phyloP scores from a whole-genome alignment of 768 basidiomycete genomes.

The Ephemerocybe angulata region DNA sequence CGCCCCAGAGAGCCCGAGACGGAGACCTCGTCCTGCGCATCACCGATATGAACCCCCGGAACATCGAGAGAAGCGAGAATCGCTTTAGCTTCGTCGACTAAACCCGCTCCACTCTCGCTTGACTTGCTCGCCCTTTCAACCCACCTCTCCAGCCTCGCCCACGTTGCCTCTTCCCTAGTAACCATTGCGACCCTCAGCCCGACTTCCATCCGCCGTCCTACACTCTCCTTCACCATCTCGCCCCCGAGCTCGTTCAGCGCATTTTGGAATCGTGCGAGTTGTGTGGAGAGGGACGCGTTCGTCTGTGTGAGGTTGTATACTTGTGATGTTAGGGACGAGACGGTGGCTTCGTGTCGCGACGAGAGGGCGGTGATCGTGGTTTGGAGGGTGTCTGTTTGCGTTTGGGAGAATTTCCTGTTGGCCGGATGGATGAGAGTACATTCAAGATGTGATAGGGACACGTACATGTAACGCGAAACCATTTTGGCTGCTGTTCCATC shows the following conservation, averaged over 20 bases:
- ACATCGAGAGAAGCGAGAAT: slow-evolving; percentile 28
- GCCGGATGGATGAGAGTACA: neutral
- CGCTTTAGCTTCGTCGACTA: slow-evolving; percentile 21
- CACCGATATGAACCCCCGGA: slow-evolving; percentile 25
- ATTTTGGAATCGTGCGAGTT: slow-evolving; percentile 47
- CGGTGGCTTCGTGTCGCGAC: slow-evolving; percentile 58
- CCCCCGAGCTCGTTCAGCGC: slow-evolving; percentile 69
- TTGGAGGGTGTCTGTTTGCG: slow-evolving; percentile 64
- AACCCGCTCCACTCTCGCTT: slow-evolving; percentile 22
- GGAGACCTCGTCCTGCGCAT: slow-evolving; percentile 17
- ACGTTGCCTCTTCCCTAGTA: slow-evolving; percentile 58
- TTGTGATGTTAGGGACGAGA: slow-evolving; percentile 52
- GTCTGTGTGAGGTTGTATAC: slow-evolving; percentile 44
- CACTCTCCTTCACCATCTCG: slow-evolving; percentile 66
- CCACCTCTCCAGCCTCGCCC: slow-evolving; percentile 56
- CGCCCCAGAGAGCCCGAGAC: slow-evolving; percentile 51
- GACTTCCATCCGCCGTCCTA: slow-evolving; percentile 71
- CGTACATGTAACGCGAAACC: slow-evolving; percentile 80
- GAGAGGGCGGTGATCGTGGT: slow-evolving; percentile 54
- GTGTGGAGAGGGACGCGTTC: slow-evolving; percentile 37
- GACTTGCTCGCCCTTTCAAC: slow-evolving; percentile 38
- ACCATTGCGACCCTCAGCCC: slow-evolving; percentile 58
- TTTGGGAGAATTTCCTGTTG: slow-evolving; percentile 78
- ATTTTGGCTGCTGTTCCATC: slow-evolving; percentile 77
- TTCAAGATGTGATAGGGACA: neutral